Evolutionary conservation across 1,139 yeast species (phyloP), one percentile per base, ranked within the genome.

Genomic region (Yamadazyma aaseri): DNA sequence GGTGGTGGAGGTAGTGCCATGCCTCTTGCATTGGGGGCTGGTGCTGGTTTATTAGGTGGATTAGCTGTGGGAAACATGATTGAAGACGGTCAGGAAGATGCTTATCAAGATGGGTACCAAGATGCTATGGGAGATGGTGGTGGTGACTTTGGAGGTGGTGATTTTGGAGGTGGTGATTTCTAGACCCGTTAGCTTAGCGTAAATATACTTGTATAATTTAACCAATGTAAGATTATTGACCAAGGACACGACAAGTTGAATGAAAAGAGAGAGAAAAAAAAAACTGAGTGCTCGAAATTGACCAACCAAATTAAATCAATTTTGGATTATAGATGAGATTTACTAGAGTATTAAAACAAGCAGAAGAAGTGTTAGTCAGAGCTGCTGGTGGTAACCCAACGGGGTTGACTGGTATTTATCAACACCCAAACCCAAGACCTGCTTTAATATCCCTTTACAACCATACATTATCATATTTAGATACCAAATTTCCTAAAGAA

Each of bases 341-440:
- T 51, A 59, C 74, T 29, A 57, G 65, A 49, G 67, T 59, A 33
- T 66, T 70, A 49, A 68, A 55, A 56, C 71, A 77, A 56, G 76
- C 75, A 4, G 70, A 74, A 44, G 79, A 78, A 46, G 79, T 84
- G 26, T 70, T 84, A 44, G 74, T 84, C 41, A 78, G 71, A 53
- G 68, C 87, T n/a, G 77, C 79, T 5, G 63, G 71, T 29, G 92
- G 92, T 8, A 70, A 73, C 46, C 85, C 92, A 25, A 86, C 95
- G 24, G 96, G 96, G 48, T 54, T 86, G 42, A 75, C 95, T 6
- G 95, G 95, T 1, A 58, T 86, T 42, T 72, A 67, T 55, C 84
- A 81, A 54, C 95, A 86, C 56, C 95, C 95, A 37, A 75, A 82
- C 56, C 95, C 96, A 38, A 77, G 87, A 58, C 92, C 94, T 3